Conservation (phyloP, 441 rosid genomes). For the Jatropha podagrica region DNA sequence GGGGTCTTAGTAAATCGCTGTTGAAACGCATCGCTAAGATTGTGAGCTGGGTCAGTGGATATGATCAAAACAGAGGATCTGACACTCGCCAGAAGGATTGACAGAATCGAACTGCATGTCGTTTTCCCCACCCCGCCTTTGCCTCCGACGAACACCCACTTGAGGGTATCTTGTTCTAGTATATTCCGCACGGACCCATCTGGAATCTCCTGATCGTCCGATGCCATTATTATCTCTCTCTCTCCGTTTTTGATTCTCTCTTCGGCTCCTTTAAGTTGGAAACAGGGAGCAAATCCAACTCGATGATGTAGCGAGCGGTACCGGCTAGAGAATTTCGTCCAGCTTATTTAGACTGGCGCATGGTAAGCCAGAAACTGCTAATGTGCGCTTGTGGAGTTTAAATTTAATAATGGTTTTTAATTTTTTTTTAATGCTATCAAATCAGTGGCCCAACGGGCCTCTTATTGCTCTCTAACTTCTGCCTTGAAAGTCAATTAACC, state of each 20-base stretch:
- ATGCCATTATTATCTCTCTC: conserved; percentile 32
- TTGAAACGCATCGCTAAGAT: conserved; percentile 98
- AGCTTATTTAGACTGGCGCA: neutral
- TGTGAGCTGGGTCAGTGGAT: conserved; percentile 99
- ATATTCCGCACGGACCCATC: conserved; percentile 73
- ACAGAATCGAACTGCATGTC: conserved; percentile 88
- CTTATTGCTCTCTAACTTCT: too few species aligned
- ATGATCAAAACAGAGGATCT: conserved; percentile 94
- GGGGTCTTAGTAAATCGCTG: conserved; percentile 91
- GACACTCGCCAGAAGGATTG: conserved; percentile 73
- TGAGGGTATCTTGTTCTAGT: conserved; percentile 73
- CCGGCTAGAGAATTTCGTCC: neutral
- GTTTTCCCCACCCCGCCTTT: conserved; percentile 99
- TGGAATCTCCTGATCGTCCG: conserved; percentile 46
- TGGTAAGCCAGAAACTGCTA: neutral
- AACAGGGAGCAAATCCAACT: conserved; percentile 3
- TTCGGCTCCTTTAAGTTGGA: neutral
- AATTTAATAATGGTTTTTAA: neutral
- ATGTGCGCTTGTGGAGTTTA: neutral
- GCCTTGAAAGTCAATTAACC: too few species aligned
- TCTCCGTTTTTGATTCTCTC: neutral
- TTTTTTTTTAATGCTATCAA: neutral
- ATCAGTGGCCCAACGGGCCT: too few species aligned
- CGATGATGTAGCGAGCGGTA: neutral
- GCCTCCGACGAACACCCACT: conserved; percentile 99